Evolutionary conservation across 2,329 filamentous ascomycete genomes (phyloP).

Genomic region (Daldinia sp.): DNA sequence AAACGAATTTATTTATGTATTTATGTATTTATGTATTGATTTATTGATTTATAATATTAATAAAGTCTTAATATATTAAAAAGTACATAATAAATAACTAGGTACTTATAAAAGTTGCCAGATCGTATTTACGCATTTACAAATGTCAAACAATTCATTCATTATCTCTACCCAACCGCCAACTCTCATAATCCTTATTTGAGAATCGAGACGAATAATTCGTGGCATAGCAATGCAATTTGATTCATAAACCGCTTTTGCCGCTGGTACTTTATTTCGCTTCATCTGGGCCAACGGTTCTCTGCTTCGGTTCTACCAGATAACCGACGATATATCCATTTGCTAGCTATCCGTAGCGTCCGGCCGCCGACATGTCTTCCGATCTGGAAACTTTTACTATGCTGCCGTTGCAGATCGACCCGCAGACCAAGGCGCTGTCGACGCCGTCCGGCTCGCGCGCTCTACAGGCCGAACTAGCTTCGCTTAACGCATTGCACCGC

Average conservation of each 20-base stretch:
- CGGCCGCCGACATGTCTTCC: slow-evolving; percentile 36
- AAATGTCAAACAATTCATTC: background rate
- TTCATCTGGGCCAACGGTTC: no score
- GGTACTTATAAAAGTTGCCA: slow-evolving; percentile 29
- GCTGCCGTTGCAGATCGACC: slow-evolving; percentile 82
- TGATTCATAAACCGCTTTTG: no score
- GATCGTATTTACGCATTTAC: slow-evolving; percentile 20
- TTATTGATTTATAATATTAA: no score
- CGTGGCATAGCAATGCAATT: no score
- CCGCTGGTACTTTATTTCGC: background rate
- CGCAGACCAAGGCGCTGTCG: slow-evolving; percentile 78
- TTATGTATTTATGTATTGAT: no score
- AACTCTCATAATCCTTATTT: no score
- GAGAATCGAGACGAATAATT: no score
- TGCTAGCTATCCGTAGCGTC: background rate
- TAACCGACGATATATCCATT: no score
- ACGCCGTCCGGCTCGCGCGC: slow-evolving; percentile 53
- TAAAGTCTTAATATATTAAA: no score
- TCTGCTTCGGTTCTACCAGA: no score
- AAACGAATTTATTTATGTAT: no score
- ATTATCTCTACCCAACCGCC: background rate
- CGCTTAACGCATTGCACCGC: slow-evolving; percentile 82
- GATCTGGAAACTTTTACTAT: slow-evolving; percentile 69
- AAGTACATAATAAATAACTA: no score
- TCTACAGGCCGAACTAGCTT: slow-evolving; percentile 70